Evolutionary conservation across 768 basidiomycete species (phyloP).

Genomic region (Suillus americanus): DNA sequence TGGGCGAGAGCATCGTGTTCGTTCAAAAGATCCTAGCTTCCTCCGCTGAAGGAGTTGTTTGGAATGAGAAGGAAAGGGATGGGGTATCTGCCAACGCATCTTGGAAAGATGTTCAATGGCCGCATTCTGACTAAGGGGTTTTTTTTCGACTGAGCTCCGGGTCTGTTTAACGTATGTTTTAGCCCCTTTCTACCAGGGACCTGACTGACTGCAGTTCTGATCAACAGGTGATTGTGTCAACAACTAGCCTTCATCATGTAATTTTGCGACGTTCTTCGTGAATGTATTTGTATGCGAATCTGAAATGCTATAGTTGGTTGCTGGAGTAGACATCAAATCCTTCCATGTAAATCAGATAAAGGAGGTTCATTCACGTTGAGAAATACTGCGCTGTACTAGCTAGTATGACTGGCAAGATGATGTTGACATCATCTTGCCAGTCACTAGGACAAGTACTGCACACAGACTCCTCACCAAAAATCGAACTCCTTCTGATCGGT

Average conservation of each 20-base stretch:
- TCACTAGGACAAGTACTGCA: no score
- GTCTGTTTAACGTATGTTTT: not conserved
- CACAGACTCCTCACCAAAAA: no score
- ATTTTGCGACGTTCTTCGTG: not conserved
- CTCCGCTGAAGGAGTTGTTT: not conserved
- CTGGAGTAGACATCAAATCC: no score
- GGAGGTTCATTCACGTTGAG: constrained; percentile 25
- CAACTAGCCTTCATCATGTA: not conserved
- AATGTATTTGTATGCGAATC: not conserved
- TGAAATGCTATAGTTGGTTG: not conserved
- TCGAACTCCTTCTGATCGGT: no score
- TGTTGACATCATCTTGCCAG: no score
- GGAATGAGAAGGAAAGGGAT: constrained; percentile 38
- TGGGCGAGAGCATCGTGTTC: not conserved
- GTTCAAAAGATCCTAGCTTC: not conserved
- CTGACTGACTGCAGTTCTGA: not conserved
- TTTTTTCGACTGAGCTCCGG: constrained; percentile 12
- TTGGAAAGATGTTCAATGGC: constrained; percentile 39
- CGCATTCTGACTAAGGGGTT: constrained; percentile 24
- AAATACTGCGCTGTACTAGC: constrained; percentile 26
- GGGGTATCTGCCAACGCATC: constrained; percentile 36
- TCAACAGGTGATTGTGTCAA: not conserved
- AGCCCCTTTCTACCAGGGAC: not conserved
- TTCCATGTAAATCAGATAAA: no score
- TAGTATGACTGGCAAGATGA: no score